phyloP scores from a whole-genome alignment of 2,329 filamentous ascomycete genomes.

The Periconia digitata region DNA sequence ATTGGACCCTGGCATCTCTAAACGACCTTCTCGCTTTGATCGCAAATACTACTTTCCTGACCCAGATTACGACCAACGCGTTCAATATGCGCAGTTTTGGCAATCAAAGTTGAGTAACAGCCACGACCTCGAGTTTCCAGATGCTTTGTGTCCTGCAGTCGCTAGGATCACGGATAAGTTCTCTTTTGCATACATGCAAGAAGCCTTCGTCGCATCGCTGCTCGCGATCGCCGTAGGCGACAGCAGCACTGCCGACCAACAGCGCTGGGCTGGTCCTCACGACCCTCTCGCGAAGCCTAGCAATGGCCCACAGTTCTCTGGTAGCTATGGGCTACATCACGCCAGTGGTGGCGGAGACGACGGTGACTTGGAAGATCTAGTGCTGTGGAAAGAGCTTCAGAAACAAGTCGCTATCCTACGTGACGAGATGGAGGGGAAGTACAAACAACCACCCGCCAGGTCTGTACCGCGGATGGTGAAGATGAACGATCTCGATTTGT shows the following conservation, averaged over 20 bases:
- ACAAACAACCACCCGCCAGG: too few species aligned
- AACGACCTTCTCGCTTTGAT: constrained; percentile 51
- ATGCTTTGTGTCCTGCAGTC: constrained; percentile 42
- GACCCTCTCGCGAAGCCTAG: constrained; percentile 25
- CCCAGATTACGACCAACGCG: constrained; percentile 42
- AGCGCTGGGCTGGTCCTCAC: constrained; percentile 29
- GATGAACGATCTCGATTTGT: background rate
- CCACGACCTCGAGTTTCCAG: constrained; percentile 44
- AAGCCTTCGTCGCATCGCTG: constrained; percentile 46
- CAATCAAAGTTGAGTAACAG: constrained; percentile 43
- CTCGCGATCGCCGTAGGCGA: constrained; percentile 38
- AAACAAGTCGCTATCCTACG: constrained; percentile 46
- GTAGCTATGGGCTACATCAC: background rate
- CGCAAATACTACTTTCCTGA: constrained; percentile 51
- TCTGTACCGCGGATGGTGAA: too few species aligned
- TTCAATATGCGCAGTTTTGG: constrained; percentile 50
- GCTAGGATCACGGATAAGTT: constrained; percentile 48
- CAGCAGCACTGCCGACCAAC: constrained; percentile 14
- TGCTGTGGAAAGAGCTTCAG: constrained; percentile 47
- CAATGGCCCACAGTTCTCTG: background rate
- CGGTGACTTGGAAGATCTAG: constrained; percentile 38
- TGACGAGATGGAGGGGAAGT: constrained; percentile 43
- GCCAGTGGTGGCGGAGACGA: constrained; percentile 14
- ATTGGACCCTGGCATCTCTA: constrained; percentile 64
- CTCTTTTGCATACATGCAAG: constrained; percentile 51